Conservation (phyloP, 129 eudicot genomes). For the Flaveria bidentis region DNA sequence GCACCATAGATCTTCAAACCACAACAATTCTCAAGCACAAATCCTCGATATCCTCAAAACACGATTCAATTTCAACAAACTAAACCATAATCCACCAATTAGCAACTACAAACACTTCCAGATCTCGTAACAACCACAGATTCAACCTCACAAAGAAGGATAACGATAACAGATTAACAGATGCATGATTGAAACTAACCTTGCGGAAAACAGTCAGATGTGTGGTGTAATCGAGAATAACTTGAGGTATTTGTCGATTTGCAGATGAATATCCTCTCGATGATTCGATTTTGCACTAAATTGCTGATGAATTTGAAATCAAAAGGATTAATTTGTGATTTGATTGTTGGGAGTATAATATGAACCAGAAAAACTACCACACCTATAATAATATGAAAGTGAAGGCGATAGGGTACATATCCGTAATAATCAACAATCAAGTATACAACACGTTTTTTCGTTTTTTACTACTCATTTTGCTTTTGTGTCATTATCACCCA, state of each 20-base stretch:
- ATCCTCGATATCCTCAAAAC: slow-evolving; percentile 18
- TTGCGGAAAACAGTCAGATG: slow-evolving; percentile 13
- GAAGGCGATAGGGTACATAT: slow-evolving; percentile 28
- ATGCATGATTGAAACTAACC: slow-evolving; percentile 21
- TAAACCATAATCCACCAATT: slow-evolving; percentile 24
- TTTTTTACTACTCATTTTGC: not conserved
- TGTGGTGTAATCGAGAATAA: slow-evolving; percentile 20
- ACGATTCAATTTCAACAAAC: not conserved
- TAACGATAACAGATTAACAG: not conserved
- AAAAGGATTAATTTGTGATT: not conserved
- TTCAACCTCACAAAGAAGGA: not conserved
- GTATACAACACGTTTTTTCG: not conserved
- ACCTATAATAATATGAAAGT: slow-evolving; percentile 11
- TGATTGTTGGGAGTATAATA: not conserved
- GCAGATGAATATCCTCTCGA: slow-evolving; percentile 9
- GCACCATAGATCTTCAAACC: slow-evolving; percentile 20
- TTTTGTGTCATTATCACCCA: not conserved
- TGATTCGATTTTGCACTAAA: slow-evolving; percentile 7
- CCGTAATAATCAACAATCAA: slow-evolving; percentile 24
- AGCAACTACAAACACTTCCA: not conserved
- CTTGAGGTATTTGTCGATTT: slow-evolving; percentile 7
- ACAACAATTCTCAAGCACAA: slow-evolving; percentile 6
- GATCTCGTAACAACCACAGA: slow-evolving; percentile 2
- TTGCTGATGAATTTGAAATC: slow-evolving; percentile 2
- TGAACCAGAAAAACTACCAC: slow-evolving; percentile 24